Evolutionary conservation across 345 rosid genomes (phyloP).

Genomic region (Rhodamnia rubescens): DNA sequence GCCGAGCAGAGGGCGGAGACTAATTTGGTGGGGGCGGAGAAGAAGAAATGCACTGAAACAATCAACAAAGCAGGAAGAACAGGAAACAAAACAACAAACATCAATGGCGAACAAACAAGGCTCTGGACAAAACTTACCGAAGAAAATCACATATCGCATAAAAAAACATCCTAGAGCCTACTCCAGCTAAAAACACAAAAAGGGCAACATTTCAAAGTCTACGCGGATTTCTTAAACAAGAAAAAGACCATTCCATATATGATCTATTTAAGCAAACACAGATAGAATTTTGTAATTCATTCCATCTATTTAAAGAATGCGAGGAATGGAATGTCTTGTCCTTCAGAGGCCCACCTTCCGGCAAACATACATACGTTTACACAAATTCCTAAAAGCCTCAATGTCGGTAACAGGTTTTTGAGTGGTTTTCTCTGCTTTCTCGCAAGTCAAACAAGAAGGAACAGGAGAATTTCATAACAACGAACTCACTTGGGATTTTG

Average conservation of each 20-base stretch:
- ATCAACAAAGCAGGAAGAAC: neutral
- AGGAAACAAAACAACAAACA: neutral
- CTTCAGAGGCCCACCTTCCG: neutral
- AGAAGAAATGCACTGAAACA: neutral
- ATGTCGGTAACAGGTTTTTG: neutral
- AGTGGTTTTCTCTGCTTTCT: neutral
- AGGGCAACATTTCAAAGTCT: neutral
- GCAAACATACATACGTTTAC: neutral
- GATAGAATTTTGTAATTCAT: neutral
- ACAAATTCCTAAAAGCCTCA: neutral
- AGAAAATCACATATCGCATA: neutral
- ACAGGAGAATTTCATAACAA: constrained; percentile 1
- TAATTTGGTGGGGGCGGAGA: neutral
- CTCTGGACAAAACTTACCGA: neutral
- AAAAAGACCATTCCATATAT: neutral
- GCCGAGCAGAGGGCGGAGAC: neutral
- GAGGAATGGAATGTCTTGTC: neutral
- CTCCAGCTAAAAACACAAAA: neutral
- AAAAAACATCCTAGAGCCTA: neutral
- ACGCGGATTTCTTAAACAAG: neutral
- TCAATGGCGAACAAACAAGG: neutral
- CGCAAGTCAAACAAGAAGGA: neutral
- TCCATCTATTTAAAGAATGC: neutral
- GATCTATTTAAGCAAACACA: neutral
- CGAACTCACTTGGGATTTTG: constrained; percentile 68